Evolutionary conservation across 257 asterid species (phyloP).

Genomic region (Scutellaria minor): DNA sequence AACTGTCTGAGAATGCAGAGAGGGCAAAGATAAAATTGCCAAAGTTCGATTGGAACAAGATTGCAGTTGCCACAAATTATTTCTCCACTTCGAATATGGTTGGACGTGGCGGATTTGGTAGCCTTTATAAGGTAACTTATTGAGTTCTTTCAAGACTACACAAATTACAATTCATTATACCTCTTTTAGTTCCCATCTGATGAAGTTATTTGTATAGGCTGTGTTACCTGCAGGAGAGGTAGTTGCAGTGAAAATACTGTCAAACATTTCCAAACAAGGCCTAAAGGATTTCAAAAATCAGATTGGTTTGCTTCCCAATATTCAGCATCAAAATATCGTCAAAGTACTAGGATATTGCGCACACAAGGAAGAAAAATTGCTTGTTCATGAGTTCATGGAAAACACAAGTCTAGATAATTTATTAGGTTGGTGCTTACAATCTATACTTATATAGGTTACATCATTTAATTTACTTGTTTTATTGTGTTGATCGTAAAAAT

Average conservation of each 20-base stretch:
- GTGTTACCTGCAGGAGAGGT: no score
- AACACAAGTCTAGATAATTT: slow-evolving; percentile 9
- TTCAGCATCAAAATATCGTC: slow-evolving; percentile 13
- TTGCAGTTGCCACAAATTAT: slow-evolving; percentile 2
- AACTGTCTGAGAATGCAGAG: background rate
- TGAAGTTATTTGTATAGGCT: no score
- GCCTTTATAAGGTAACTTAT: slow-evolving; percentile 16
- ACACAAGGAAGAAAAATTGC: background rate
- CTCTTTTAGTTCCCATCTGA: no score
- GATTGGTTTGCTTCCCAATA: no score
- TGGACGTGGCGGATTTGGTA: slow-evolving; percentile 4
- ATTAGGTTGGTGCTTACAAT: background rate
- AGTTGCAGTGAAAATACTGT: no score
- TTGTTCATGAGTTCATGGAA: slow-evolving; percentile 30
- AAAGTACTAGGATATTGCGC: slow-evolving; percentile 19
- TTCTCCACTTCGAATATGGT: slow-evolving; percentile 12
- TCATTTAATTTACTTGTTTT: no score
- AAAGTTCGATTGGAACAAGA: background rate
- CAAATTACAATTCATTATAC: no score
- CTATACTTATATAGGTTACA: no score
- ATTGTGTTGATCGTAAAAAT: no score
- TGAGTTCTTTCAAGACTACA: no score
- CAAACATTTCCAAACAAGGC: no score
- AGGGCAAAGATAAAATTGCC: background rate
- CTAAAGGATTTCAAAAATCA: no score